Base-by-base conservation (phyloP, 441 rosid genomes). In the Erodium moschatum region DNA sequence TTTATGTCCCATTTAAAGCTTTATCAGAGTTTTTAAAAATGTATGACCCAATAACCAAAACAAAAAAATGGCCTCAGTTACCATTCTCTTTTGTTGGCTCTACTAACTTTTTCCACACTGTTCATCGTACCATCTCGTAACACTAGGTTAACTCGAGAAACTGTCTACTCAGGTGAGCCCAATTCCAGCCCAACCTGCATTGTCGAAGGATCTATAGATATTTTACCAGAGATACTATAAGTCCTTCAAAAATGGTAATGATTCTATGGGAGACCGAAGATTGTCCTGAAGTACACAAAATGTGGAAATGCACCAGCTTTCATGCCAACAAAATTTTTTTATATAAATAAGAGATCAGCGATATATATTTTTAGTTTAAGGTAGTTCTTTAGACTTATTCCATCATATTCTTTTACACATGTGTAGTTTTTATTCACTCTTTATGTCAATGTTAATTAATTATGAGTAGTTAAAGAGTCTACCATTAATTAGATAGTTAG, bases 71-170 rank as follows among this genome's bases (percentile, higher is more conserved):
- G 54, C 5, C 54, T 48, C 18, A 13, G 54, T 48, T 48, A 16
- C 54, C 54, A 48, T 48, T 48, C 54, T 48, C 54, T 48, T 48
- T 48, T 13, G 54, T 48, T 48, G 54, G 54, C 16, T 48, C 54
- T 48, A 48, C 54, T n/a, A 48, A 48, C 16, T 48, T 48, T n/a
- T 48, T 40, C 54, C 54, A 48, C 52, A 46, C 54, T n/a, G 13
- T 48, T n/a, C 54, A 48, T 18, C 2, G 54, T n/a, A 48, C 13
- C 54, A 48, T 12, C 54, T 48, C 54, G 5, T 3, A 12, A 48
- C 54, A 48, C 6, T n/a, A 48, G 54, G 54, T 48, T 48, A 48
- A 13, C 54, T 48, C 18, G 5, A 48, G 54, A 48, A 48, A 48
- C 54, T 48, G 6, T n/a, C 54, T 48, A 48, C 54, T 48, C 54